Base-by-base conservation (phyloP, 2,329 filamentous ascomycete species). In the Magnaporthiopsis poae region DNA sequence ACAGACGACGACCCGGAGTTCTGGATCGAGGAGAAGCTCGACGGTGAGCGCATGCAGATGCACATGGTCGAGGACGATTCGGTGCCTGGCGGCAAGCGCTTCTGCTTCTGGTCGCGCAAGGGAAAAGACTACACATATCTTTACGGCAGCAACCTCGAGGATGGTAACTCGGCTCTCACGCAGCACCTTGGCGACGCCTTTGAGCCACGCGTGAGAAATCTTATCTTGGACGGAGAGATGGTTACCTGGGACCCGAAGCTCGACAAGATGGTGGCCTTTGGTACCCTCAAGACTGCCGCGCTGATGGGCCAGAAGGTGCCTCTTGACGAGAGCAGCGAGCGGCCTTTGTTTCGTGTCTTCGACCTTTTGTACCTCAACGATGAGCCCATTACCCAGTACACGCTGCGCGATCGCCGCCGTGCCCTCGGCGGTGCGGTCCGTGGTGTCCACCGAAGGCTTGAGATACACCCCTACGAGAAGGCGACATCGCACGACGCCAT, bases 181-280 rank as follows among this genome's bases (percentile, higher is more conserved):
- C 84, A 91, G 46, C 89, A 96, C 74, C 80, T 98, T 27, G 86
- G 86, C 65, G 82, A 86, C 60, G 92, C 91, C 0, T 98, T 99
- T 74, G 81, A 87, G 2, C 80, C 86, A 0, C 88, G 88, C 1
- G 92, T 98, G 0, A 83, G 88, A 21, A 97, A 91, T 73, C 83
- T 96, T 70, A 96, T 99, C 64, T 82, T 99, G 0, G 95, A 99
- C 72, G 95, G 95, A 12, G 95, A 99, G 75, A 99, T 99, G 95
- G 92, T 99, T 67, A 96, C 93, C 0, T 99, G 95, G 95, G 92
- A 98, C 74, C 90, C 92, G 68, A 86, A 89, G 61, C 82, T 90
- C 64, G 90, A 96, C 77, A 90, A 90, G 66, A 90, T 95, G 65
- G 89, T 96, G 21, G 87, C 90, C 0, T 99, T 99, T 75, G 95